Evolutionary conservation across 1,284 basidiomycete species (phyloP).

Genomic region (Rhizopogon hawkerae): DNA sequence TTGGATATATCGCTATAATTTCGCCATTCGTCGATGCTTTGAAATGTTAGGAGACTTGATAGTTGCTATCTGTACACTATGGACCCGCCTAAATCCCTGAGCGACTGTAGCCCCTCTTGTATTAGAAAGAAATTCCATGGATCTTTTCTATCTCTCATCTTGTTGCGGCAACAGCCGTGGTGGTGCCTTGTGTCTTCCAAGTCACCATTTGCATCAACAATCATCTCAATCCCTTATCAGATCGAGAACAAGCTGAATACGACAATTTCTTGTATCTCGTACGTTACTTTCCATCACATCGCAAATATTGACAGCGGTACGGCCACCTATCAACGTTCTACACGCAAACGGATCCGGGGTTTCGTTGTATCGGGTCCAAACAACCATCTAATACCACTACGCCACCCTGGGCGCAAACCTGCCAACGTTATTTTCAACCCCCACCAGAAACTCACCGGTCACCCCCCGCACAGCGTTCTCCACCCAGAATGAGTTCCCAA

Average conservation of each 20-base stretch:
- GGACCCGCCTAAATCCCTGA: constrained; percentile 17
- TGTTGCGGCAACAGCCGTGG: neutral
- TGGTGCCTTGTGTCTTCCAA: neutral
- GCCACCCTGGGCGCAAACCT: constrained; percentile 11
- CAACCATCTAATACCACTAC: neutral
- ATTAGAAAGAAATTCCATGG: constrained; percentile 10
- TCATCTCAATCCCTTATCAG: neutral
- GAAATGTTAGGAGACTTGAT: constrained; percentile 24
- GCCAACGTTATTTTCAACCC: constrained; percentile 13
- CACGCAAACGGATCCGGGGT: constrained; percentile 1
- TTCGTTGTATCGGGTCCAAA: neutral
- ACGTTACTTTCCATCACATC: constrained; percentile 2
- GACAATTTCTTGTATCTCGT: constrained; percentile 2
- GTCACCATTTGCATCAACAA: neutral
- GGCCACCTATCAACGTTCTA: constrained; percentile 5
- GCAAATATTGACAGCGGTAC: constrained; percentile 4
- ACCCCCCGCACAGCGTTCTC: neutral
- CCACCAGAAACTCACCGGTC: neutral
- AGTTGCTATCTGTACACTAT: constrained; percentile 26
- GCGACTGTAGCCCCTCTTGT: constrained; percentile 26
- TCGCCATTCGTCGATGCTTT: constrained; percentile 13
- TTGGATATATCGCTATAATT: constrained; percentile 19
- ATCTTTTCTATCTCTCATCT: constrained; percentile 2
- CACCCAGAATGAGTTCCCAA: neutral
- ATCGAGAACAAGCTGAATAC: neutral